phyloP scores from a whole-genome alignment of 805 yeast species.

The Zygosaccharomyces lentus region DNA sequence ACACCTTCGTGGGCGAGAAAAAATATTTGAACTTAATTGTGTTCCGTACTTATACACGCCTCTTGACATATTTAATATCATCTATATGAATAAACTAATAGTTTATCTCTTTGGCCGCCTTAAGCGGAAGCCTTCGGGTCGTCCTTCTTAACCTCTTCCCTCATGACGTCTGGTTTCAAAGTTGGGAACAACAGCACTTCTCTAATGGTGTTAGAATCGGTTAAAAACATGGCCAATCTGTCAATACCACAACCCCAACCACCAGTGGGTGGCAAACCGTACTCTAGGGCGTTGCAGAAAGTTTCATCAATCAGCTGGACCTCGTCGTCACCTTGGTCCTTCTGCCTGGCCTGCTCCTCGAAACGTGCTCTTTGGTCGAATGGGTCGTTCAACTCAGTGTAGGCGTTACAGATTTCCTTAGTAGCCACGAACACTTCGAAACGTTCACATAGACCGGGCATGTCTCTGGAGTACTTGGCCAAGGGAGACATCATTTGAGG shows the following conservation, averaged over 20 bases:
- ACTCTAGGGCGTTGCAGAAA: conserved; percentile 96
- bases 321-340: conserved; percentile 98
- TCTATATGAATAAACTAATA: conserved; percentile 1
- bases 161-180: conserved; percentile 80
- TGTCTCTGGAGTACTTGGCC: conserved; percentile 90
- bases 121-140: conserved; percentile 11
- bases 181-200: conserved; percentile 98
- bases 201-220: conserved; percentile 93
- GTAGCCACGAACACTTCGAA: conserved; percentile 98
- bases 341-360: conserved; percentile 98
- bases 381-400: conserved; percentile 98
- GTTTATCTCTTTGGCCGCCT: neutral
- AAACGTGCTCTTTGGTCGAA: conserved; percentile 96
- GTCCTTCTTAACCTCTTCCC: conserved; percentile 33
- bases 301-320: conserved; percentile 95
- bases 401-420: conserved; percentile 96
- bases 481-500: conserved; percentile 99
- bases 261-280: conserved; percentile 98
- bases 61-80: neutral
- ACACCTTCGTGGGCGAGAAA: conserved; percentile 90
- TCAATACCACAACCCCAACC: conserved; percentile 99
- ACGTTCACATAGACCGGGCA: conserved; percentile 95
- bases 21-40: neutral
- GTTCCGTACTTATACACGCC: conserved; percentile 1
- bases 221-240: conserved; percentile 96